Base-by-base conservation (phyloP, 2,329 filamentous ascomycete genomes). In the Diaporthe vexans region DNA sequence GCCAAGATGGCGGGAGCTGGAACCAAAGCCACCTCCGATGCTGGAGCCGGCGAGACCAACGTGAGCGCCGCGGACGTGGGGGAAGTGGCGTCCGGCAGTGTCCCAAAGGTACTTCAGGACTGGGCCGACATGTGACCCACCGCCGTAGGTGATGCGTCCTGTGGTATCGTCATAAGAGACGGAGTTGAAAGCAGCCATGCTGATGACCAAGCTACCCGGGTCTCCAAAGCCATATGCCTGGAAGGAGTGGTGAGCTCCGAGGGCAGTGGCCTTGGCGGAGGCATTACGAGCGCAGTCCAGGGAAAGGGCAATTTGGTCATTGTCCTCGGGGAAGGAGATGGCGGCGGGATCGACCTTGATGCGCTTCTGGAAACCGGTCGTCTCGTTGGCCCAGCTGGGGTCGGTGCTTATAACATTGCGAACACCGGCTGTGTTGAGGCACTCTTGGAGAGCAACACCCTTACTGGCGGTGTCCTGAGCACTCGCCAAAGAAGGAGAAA, bases 381-480 rank as follows among this genome's bases (percentile, higher is more conserved):
- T 63, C 58, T 63, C 58, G 58, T 43, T 8, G 58, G 58, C 24
- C 58, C 58, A 63, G 37, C 37, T 63, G 17, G 58, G 58, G 24
- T 63, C 58, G 37, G 37, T 63, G 58, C 58, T 63, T 6, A 63
- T 19, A 40, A 46, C 15, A 24, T 63, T 63, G 6, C 37, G 58
- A 21, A 63, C 37, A 29, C 58, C 58, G n/a, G 58, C 58, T 15
- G 58, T 63, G 58, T 46, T 63, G 58, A 63, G 58, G 9, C 58
- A 63, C 10, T 63, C 37, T 7, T 63, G 58, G 26, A 63, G 58
- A 63, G 58, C 58, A 21, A 5, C 17, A 17, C 58, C 58, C 37
- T 63, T 63, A 37, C 58, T 63, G 37, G 58, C 58, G 37, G 58
- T 63, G 58, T 63, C 58, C 58, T 63, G 58, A 43, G 58, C 58